Conservation (phyloP, 257 asterid species). For the Lantana camara region DNA sequence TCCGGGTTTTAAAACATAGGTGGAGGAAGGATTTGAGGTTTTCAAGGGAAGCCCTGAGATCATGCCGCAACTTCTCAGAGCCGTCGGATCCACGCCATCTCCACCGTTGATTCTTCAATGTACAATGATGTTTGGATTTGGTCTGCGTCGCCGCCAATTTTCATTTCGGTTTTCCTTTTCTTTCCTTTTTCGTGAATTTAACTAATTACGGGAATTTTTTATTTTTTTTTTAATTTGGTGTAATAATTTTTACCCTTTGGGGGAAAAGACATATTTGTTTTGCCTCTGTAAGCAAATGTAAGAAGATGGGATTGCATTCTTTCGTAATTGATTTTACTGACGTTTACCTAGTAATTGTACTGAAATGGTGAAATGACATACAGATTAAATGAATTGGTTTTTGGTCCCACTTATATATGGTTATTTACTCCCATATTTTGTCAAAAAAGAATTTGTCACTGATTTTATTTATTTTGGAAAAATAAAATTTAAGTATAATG, state of each 20-base stretch:
- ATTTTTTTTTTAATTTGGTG: neutral
- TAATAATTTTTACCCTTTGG: neutral
- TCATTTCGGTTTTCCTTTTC: too few species aligned
- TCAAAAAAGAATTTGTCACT: too few species aligned
- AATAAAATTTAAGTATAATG: too few species aligned
- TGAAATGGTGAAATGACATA: too few species aligned
- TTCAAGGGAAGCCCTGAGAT: conserved; percentile 58
- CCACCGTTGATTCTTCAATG: conserved; percentile 26
- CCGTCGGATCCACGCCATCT: conserved; percentile 47
- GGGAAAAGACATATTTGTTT: neutral
- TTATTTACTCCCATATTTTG: too few species aligned
- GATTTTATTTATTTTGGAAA: too few species aligned
- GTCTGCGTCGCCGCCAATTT: conserved; percentile 35
- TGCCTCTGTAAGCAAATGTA: conserved; percentile 36
- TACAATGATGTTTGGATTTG: conserved; percentile 16
- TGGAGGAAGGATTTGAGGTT: conserved; percentile 61
- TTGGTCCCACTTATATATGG: too few species aligned
- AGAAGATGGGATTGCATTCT: conserved; percentile 13
- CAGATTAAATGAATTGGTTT: too few species aligned
- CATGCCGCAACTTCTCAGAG: conserved; percentile 32
- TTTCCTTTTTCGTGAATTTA: too few species aligned
- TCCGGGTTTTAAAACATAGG: too few species aligned
- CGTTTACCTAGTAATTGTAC: too few species aligned
- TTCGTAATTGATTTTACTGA: too few species aligned
- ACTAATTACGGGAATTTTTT: neutral